Conservation (phyloP, 768 basidiomycete genomes). For the Leucocoprinus leucothites region DNA sequence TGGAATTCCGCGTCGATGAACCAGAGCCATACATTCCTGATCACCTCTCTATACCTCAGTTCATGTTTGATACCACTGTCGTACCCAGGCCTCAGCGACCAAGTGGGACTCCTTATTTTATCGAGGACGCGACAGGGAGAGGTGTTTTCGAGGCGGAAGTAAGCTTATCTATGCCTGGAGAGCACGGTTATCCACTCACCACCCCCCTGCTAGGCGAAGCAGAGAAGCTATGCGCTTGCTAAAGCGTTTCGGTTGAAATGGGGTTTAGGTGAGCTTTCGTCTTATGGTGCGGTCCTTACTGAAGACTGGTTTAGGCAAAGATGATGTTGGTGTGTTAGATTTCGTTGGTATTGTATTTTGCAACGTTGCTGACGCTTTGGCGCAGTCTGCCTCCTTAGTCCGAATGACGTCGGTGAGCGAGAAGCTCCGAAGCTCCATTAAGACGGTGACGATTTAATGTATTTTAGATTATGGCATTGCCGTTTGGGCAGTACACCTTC, state of each 20-base stretch:
- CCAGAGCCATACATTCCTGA: conserved; percentile 51
- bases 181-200: background rate
- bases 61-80: conserved; percentile 48
- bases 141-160: conserved; percentile 47
- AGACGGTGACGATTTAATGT: conserved; percentile 4
- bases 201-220: conserved; percentile 22
- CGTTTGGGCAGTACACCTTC: conserved; percentile 58
- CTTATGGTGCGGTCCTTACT: background rate
- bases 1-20: conserved; percentile 32
- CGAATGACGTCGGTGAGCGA: conserved; percentile 56
- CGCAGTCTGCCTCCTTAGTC: conserved; percentile 60
- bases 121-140: conserved; percentile 53
- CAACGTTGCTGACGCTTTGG: background rate
- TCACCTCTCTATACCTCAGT: conserved; percentile 63
- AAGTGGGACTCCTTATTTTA: conserved; percentile 48
- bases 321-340: conserved; percentile 47
- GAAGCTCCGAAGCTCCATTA: background rate
- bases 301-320: conserved; percentile 31
- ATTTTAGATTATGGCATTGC: conserved; percentile 48
- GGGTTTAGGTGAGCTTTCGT: conserved; percentile 38
- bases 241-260: conserved; percentile 49
- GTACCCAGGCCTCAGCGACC: conserved; percentile 43
- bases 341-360: background rate
- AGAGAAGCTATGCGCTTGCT: conserved; percentile 49
- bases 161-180: conserved; percentile 10